These are phyloP conservation scores for Leonotis leonurus DNA, from an alignment of 257 asterid species.

Conservation along the genomic window DNA sequence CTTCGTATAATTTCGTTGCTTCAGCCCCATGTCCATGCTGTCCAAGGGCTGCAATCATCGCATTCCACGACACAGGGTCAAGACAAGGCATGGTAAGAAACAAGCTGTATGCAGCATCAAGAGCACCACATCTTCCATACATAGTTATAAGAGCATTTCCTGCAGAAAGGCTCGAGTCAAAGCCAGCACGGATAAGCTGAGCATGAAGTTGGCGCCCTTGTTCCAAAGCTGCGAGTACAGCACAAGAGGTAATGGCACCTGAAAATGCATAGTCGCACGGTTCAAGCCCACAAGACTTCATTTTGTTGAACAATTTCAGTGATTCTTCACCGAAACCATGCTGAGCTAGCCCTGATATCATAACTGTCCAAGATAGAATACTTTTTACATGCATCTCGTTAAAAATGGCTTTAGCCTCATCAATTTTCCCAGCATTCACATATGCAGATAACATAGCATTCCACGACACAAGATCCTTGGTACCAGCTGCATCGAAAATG, in stretches of 20 bases:
- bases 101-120: slow-evolving; percentile 37
- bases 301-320: slow-evolving; percentile 46
- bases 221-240: slow-evolving; percentile 60
- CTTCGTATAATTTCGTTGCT: slow-evolving; percentile 44
- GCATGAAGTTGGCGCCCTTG: slow-evolving; percentile 69
- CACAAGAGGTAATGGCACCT: slow-evolving; percentile 65
- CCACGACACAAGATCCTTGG: slow-evolving; percentile 65
- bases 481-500: slow-evolving; percentile 32
- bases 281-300: slow-evolving; percentile 43
- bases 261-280: slow-evolving; percentile 66
- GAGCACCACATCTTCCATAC: slow-evolving; percentile 61
- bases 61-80: slow-evolving; percentile 74
- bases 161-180: slow-evolving; percentile 64
- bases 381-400: slow-evolving; percentile 40
- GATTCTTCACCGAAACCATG: slow-evolving; percentile 62
- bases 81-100: slow-evolving; percentile 49
- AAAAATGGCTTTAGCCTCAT: slow-evolving; percentile 46
- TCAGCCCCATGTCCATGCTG: slow-evolving; percentile 56
- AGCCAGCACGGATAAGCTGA: slow-evolving; percentile 53
- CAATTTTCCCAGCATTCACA: slow-evolving; percentile 35
- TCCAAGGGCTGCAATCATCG: slow-evolving; percentile 65
- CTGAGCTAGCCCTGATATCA: slow-evolving; percentile 62
- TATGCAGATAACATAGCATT: slow-evolving; percentile 56
- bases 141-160: slow-evolving; percentile 64
- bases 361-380: slow-evolving; percentile 53